Evolutionary conservation across 352 stramenopile species (phyloP).

Genomic region (Thalassiosira sp.): DNA sequence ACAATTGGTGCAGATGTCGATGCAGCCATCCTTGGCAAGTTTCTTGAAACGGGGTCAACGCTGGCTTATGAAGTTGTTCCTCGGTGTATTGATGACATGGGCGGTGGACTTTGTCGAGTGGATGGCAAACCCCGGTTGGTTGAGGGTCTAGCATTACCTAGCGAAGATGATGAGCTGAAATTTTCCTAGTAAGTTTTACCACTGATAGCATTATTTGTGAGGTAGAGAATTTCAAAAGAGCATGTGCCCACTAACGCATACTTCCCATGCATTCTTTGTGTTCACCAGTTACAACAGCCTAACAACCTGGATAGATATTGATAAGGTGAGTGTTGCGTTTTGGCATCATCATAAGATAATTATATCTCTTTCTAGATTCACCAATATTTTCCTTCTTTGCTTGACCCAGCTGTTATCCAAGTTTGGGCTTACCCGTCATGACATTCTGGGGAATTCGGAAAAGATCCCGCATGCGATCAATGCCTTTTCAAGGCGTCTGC

Average conservation of each 20-base stretch:
- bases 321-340: slow-evolving; percentile 36
- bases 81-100: slow-evolving; percentile 65
- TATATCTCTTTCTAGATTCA: not conserved
- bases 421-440: slow-evolving; percentile 50
- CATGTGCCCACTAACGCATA: not conserved
- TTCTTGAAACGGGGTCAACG: slow-evolving; percentile 47
- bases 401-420: slow-evolving; percentile 35
- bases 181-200: slow-evolving; percentile 57
- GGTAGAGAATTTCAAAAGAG: not conserved
- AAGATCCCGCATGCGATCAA: slow-evolving; percentile 52
- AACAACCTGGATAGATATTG: slow-evolving; percentile 68
- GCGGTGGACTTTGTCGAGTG: slow-evolving; percentile 61
- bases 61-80: slow-evolving; percentile 67
- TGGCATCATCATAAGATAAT: too few relatives aligned
- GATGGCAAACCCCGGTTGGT: slow-evolving; percentile 59
- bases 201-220: not conserved
- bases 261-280: not conserved
- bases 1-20: slow-evolving; percentile 67
- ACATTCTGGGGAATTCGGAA: slow-evolving; percentile 32
- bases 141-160: slow-evolving; percentile 53
- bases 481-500: slow-evolving; percentile 54
- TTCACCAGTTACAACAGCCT: slow-evolving; percentile 56
- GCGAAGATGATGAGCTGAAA: slow-evolving; percentile 66
- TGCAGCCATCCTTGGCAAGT: slow-evolving; percentile 56
- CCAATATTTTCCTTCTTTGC: slow-evolving; percentile 8